Base-by-base conservation (phyloP, 2,329 filamentous ascomycete genomes). In the Colletotrichum liriopes region DNA sequence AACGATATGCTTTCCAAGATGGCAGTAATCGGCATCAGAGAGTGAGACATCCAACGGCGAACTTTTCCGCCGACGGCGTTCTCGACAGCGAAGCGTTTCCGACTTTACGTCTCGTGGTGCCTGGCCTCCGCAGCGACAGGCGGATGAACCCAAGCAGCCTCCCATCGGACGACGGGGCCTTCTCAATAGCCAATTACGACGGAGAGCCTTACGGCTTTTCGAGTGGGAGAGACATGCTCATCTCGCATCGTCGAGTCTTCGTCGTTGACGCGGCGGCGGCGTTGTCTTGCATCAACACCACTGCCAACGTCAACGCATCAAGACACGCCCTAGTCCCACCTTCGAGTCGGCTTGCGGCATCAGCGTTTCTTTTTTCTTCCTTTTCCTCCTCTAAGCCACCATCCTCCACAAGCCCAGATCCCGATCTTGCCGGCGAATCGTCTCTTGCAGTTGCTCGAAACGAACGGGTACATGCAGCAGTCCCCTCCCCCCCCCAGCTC, bases 221-320 rank as follows among this genome's bases (percentile, higher is more conserved):
- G 14, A 39, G 16, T 29, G 47, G 26, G 52, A 37, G 32, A 39
- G 5, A 8, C 20, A 37, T 49, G n/a, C 3, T 37, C 35, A 39
- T 23, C 32, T 23, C 54, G 54, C 20, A 23, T 37, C 7, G 12
- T 39, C 35, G 35, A 35, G 29, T 14, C 11, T 16, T 56, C 54
- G 32, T 23, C 32, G 52, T 23, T 11, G 20, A 20, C 26, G 18
- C 45, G n/a, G 20, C 9, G 11, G 35, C 54, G 45, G 23, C 45
- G 20, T 39, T 51, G 59, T 62, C 59, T 62, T 20, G 11, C 32
- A 26, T 26, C 23, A 29, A 32, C 37, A 43, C 29, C 26, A 39
- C 58, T 23, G 41, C 18, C 29, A 54, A 68, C 29, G 65, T 68
- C 51, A 43, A 64, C 55, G 59, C 65, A 55, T 29, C 52, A 64